These are phyloP conservation scores for Podospora australis DNA, from an alignment of 495 filamentous ascomycete genomes.

Conservation along the genomic window DNA sequence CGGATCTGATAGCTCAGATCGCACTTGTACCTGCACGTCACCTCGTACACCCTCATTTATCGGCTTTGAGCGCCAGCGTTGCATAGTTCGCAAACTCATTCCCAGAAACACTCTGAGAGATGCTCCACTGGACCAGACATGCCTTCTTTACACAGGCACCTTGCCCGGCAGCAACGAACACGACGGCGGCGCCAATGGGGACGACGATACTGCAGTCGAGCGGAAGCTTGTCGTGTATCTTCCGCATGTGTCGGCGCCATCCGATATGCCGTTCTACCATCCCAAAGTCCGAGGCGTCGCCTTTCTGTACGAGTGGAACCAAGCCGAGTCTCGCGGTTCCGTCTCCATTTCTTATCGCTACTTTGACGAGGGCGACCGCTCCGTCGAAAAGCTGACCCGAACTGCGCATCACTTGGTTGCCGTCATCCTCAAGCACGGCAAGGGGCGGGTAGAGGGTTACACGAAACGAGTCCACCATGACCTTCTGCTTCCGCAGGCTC, in stretches of 20 bases:
- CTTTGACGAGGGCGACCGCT: constrained; percentile 42
- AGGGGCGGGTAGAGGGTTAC: constrained; percentile 55
- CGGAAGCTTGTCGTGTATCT: constrained; percentile 66
- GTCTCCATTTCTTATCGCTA: constrained; percentile 65
- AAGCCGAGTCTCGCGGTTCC: constrained; percentile 32
- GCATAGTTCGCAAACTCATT: constrained; percentile 66
- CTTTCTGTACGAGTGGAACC: constrained; percentile 59
- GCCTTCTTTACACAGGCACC: constrained; percentile 52
- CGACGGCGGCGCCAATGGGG: not conserved
- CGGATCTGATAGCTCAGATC: not conserved
- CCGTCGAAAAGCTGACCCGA: constrained; percentile 52
- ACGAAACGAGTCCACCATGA: constrained; percentile 73
- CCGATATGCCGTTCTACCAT: constrained; percentile 79
- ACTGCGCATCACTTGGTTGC: constrained; percentile 65
- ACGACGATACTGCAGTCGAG: constrained; percentile 11
- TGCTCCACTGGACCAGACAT: constrained; percentile 68
- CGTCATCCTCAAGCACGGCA: constrained; percentile 70
- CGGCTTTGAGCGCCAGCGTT: constrained; percentile 27
- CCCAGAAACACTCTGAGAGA: constrained; percentile 77
- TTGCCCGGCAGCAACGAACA: constrained; percentile 10
- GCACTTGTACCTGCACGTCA: too few relatives aligned
- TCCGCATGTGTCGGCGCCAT: constrained; percentile 57
- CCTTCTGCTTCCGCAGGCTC: constrained; percentile 62
- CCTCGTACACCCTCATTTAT: constrained; percentile 22
- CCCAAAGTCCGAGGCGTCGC: constrained; percentile 66